Base-by-base conservation (phyloP, 768 basidiomycete species). In the Vararia minispora region DNA sequence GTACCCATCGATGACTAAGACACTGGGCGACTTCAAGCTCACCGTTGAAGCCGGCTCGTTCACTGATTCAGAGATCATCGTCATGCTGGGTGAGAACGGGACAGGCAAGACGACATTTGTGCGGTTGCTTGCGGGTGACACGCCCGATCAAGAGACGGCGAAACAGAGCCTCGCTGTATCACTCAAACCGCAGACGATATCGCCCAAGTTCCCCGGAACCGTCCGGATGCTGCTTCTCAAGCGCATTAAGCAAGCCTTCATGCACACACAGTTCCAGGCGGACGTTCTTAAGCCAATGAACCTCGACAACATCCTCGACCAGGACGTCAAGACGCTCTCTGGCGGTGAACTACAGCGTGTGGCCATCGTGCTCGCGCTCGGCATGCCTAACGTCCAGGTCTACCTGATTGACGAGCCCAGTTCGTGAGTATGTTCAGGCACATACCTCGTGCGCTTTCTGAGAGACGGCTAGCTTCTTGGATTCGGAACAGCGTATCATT, bases 221-320 rank as follows among this genome's bases (percentile, higher is more conserved):
- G 95, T 99, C 27, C 79, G 94, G 52, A 85, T 88, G 85, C 65
- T 99, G 44, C 63, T 99, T 41, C 55, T 99, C 35, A 97, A 95
- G 66, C 78, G 83, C 61, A 95, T 98, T 65, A 92, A 94, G 63
- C 69, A 74, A 16, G 77, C 90, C 22, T 97, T 95, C 64, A 94
- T 98, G 91, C 91, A 95, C 58, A 84, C 92, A n/a, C 95, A 98
- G 61, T 99, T 99, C 82, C 87, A 94, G 60, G 86, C 85, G 28
- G 95, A 98, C 55, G 95, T 98, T 31, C 63, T 98, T 45, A 98
- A 98, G 64, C 94, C 94, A 18, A 97, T 99, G 94, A 87, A 64
- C 56, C 59, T 99, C 52, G 95, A 99, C 28, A 73, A 76, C 40
- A 81, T 99, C 45, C 79, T 99, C 67, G 95, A 99, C 58, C 92